A percentile compares a stretch with the other conserved stretches of the same genome.
phyloP scores from a whole-genome alignment of 2,329 filamentous ascomycete genomes.

The Sarocladium strictum region DNA sequence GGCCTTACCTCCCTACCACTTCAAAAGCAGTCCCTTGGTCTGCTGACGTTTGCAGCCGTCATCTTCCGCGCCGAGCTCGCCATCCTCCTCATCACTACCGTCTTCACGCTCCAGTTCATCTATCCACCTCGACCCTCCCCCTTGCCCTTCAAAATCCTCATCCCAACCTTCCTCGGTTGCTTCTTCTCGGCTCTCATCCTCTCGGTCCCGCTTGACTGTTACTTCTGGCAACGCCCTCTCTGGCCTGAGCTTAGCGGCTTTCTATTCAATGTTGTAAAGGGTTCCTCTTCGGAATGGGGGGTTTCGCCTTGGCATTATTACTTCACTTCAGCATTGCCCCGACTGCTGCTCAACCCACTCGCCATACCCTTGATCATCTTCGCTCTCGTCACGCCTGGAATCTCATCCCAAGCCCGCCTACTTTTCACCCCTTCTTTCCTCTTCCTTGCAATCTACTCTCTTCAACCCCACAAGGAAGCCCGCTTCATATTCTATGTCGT shows the following conservation, averaged over 20 bases:
- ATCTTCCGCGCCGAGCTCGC: constrained; percentile 89
- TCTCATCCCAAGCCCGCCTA: constrained; percentile 34
- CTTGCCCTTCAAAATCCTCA: constrained; percentile 49
- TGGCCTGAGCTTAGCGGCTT: constrained; percentile 93
- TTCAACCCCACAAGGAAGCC: constrained; percentile 92
- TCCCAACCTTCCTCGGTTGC: constrained; percentile 61
- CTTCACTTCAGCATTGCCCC: constrained; percentile 73
- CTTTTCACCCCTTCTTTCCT: constrained; percentile 60
- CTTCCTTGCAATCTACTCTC: constrained; percentile 76
- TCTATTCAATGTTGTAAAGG: constrained; percentile 82
- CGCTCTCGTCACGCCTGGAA: constrained; percentile 43
- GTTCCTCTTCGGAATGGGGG: constrained; percentile 82
- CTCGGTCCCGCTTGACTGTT: constrained; percentile 77
- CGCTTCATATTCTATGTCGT: constrained; percentile 89
- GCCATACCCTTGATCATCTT: constrained; percentile 49
- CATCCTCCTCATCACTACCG: constrained; percentile 66
- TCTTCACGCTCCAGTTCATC: constrained; percentile 56
- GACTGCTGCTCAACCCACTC: constrained; percentile 76
- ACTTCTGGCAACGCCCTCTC: constrained; percentile 82
- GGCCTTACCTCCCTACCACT: constrained; percentile 27
- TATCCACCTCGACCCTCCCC: constrained; percentile 24
- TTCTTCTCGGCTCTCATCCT: constrained; percentile 59
- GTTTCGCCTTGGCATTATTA: constrained; percentile 83
- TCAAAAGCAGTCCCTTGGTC: constrained; percentile 59
- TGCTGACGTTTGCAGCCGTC: constrained; percentile 74